Evolutionary conservation across 352 stramenopile genomes (phyloP), one percentile per base, ranked within the genome.

Genomic region (Pilasporangium apinafurcum): DNA sequence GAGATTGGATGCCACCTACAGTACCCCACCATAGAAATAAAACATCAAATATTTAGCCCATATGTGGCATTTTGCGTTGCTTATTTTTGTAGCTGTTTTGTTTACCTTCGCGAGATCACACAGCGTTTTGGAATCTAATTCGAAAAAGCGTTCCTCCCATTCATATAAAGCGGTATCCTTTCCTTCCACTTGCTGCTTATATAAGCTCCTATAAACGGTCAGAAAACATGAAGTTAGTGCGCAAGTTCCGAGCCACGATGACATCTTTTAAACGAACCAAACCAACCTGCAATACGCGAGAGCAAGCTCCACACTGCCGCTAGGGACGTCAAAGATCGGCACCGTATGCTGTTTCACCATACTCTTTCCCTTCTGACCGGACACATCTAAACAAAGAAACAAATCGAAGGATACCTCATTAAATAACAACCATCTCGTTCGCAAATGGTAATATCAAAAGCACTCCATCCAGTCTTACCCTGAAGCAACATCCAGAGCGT

Each of bases 401-500:
- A 25, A 25, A 10, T n/a, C 10, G 36, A 7, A 33, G 18, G 8
- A 16, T 1, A 28, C 3, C 13, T 14, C 21, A 21, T 27, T 12
- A 44, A 20, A 31, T 26, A 39, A 21, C 12, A 2, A 44, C 30
- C 16, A 21, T 12, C 37, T 13, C 25, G 26, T 24, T 17, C n/a
- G 12, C 47, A 28, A 14, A 28, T 37, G 21, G 9, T 38, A 4
- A 41, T 13, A 48, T 10, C 35, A 34, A 24, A 35, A 26, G 27
- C 9, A 56, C 9, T 8, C 8, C 25, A 20, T 28, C n/a, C 18
- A 35, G n/a, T n/a, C 45, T 27, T 20, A 81, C 71, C 68, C 62
- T 90, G 75, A 37, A 90, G 52, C 5, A 90, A 53, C 53, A 84
- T 84, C 78, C 78, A 90, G 10, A 90, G 61, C 42, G 75, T 90